Evolutionary conservation across 805 yeast genomes (phyloP), one percentile per base, ranked within the genome.

Genomic region (Metschnikowia sp.): DNA sequence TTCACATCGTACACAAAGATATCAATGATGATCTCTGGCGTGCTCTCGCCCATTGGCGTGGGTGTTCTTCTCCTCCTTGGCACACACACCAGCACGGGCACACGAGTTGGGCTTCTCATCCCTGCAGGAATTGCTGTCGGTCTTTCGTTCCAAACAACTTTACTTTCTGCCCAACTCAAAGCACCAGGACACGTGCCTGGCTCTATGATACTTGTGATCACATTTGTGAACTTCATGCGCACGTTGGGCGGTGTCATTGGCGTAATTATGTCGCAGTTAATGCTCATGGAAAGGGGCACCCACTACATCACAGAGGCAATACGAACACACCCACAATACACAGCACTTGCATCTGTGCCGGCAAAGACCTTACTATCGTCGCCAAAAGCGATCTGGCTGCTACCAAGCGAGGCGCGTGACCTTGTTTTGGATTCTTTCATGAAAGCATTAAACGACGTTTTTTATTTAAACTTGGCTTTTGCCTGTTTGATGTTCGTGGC

Each of bases 151-250:
- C 76, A 70, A 48, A 58, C 66, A 47, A 54, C 71, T 0, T 45
- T 69, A 26, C 50, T 70, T n/a, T 57, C 71, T 8, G 65, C 70
- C 10, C 76, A 70, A 48, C 47, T 70, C 40, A 56, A 57, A 43
- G 72, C 75, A 1, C 75, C 76, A 0, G 61, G 60, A 5, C 52
- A 64, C 44, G 50, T 69, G 19, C 66, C 65, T 2, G 74, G 75
- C 2, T 62, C 72, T 4, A 56, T 69, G 53, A 70, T 70, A 42
- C 44, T 64, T 44, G 61, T 62, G 10, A 68, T 74, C 1, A 58
- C 68, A 29, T 65, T 69, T 39, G 50, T 66, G 41, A 68, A 66
- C 46, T 70, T 69, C 45, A 47, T 57, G 42, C 60, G 63, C 44
- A 60, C 71, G 1, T 32, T 60, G 10, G 72, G 69, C 11, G 70